Evolutionary conservation across 768 basidiomycete species (phyloP), one percentile per base, ranked within the genome.

Genomic region (Rhodotorula graminis): DNA sequence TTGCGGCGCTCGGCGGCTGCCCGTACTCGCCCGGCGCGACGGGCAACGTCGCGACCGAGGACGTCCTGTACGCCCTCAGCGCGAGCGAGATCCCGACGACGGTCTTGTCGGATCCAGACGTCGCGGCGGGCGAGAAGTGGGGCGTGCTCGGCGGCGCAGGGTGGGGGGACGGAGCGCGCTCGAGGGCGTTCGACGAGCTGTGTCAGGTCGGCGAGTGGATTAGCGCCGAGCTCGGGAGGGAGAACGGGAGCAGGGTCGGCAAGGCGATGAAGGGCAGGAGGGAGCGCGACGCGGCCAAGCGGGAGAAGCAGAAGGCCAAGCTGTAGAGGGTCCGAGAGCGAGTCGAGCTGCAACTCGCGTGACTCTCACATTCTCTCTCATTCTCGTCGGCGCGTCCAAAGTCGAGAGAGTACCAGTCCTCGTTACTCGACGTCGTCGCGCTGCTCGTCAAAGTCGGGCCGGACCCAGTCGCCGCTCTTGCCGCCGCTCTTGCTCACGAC

Each of bases 21-120:
- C 94, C 94, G 6, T 98, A 92, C 81, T 93, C 94, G 2, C 95
- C 94, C 4, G 93, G 93, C 11, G 93, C 94, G 23, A 93, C 92
- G 0, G 94, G 95, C 25, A 96, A 96, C 76, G 91, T 96, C 27
- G 89, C 92, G 0, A 97, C 95, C 0, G 94, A 98, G 74, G 84
- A 75, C 68, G 59, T 95, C 1, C 84, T 95, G 16, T 93, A 96
- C 73, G 89, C 90, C 0, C 84, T 98, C 15, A 85, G 84, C 76
- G 87, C 82, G 63, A 88, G 88, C 18, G 84, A 82, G 12, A 82
- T 82, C 59, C 87, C 87, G 80, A 85, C 83, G 9, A 87, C 87
- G 9, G 82, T 85, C 1, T 56, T 76, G 1, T 65, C 74, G 0
- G 11, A 40, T 12, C 68, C 71, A 0, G 10, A 18, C 23, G 33